Evolutionary conservation across 2,329 filamentous ascomycete species (phyloP), one percentile per base, ranked within the genome.

Genomic region (Sporothrix humicola): DNA sequence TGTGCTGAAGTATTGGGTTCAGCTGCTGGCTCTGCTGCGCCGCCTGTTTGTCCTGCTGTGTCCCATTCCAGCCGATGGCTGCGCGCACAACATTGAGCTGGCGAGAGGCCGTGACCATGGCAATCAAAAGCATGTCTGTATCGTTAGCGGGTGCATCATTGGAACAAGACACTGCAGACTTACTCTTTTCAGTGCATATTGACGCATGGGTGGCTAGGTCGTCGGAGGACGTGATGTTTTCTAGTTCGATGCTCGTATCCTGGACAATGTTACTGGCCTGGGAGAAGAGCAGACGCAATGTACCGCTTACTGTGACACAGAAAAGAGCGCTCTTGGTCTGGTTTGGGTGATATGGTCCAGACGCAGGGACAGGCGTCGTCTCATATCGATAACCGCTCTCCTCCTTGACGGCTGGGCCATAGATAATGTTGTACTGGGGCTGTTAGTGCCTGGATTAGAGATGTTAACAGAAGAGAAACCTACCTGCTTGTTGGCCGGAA

Each of bases 171-270:
- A 52, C 13, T 52, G n/a, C n/a, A 17, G 46, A 13, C 84, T 79
- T 82, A 93, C 92, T 90, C 81, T 91, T 93, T 72, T 95, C 93
- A 2, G 92, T 89, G 74, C 91, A 88, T 75, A 94, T 85, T 54
- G 93, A 88, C 12, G 93, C 93, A 82, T 97, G 94, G 0, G 93
- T 94, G 69, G 95, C 87, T n/a, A 93, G 81, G 76, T 94, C 91
- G 76, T 94, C 90, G 0, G 91, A 90, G 48, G 90, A 90, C 42
- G 89, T 87, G 73, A 93, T 86, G 75, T 90, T 91, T 79, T 95
- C 92, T 50, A 97, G 82, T 76, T 95, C 92, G n/a, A 91, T 84
- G 2, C 87, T 88, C 0, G 89, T 88, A 79, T 97, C 93, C 74
- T 91, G 88, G 82, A 93, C 91, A 77, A 89, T 89, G 73, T 86